phyloP scores from a whole-genome alignment of 192 early-diverging fungal species.

The Podila epicladia region DNA sequence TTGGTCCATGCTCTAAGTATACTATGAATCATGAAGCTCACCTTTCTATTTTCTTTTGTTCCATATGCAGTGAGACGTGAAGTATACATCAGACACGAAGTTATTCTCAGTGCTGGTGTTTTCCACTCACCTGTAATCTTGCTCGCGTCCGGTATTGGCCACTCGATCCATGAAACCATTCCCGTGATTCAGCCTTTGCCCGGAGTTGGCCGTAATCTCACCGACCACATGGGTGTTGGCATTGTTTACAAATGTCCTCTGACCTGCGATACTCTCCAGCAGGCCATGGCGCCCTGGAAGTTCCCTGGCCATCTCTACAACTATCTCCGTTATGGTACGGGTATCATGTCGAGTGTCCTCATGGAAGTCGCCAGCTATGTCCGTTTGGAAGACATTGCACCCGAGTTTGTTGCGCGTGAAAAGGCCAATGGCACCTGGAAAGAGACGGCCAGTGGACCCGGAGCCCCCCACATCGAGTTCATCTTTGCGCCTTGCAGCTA shows the following conservation, averaged over 20 bases:
- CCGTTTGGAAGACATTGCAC: conserved; percentile 19
- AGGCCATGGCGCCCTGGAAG: background rate
- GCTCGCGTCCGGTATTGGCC: conserved; percentile 14
- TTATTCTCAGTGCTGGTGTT: conserved; percentile 2
- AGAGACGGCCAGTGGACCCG: conserved; percentile 21
- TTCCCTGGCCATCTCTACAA: background rate
- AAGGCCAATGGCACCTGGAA: conserved; percentile 20
- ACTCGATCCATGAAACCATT: conserved; percentile 13
- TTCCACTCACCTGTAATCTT: conserved; percentile 1
- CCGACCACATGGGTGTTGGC: conserved; percentile 32
- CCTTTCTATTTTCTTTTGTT: too few relatives aligned
- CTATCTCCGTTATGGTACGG: conserved; percentile 10
- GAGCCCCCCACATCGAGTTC: conserved; percentile 28
- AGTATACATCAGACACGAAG: background rate
- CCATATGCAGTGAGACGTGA: background rate
- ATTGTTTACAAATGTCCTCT: conserved; percentile 10
- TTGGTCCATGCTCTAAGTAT: too few relatives aligned
- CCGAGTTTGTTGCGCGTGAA: conserved; percentile 28
- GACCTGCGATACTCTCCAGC: background rate
- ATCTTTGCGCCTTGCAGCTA: conserved; percentile 6
- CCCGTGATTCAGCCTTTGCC: conserved; percentile 27
- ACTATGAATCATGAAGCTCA: too few relatives aligned
- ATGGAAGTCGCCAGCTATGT: conserved; percentile 17
- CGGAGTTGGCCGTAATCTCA: conserved; percentile 52
- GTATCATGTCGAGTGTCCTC: conserved; percentile 1